Base-by-base conservation (phyloP, 352 stramenopile genomes). In the Blastocystis sp. region DNA sequence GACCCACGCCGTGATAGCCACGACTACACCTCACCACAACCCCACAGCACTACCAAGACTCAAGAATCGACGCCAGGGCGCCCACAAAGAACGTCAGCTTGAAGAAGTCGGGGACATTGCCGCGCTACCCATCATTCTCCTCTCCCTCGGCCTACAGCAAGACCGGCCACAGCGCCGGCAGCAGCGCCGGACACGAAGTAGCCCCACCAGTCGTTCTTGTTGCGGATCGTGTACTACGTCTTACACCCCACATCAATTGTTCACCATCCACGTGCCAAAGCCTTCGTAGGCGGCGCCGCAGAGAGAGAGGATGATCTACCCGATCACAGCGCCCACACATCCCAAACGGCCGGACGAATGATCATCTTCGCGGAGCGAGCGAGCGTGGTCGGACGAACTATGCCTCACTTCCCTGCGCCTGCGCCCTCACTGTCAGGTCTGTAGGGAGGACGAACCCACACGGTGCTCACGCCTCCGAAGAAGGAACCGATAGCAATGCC, bases 11-110 rank as follows among this genome's bases (percentile, higher is more conserved):
- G n/a, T 77, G 66, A 24, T 77, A 60, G 34, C 38, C 66, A 77
- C 66, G 66, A 42, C 66, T 77, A 77, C 17, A 19, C 19, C 54
- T 60, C n/a, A 77, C 17, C 14, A 54, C 21, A 1, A 59, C 14
- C 38, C 38, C 54, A 60, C 52, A 60, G 60, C 3, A 77, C 19
- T 40, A 77, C 66, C 66, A 77, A 24, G 66, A 77, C 66, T 77
- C 66, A 3, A 77, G 52, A 77, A 77, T 60, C 19, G 66, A 77
- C 19, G 66, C 66, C 21, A 77, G 28, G 17, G 66, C 66, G 43
- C 66, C 66, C 6, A 77, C 52, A 43, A 77, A 77, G 66, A 77
- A 77, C 1, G 66, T 77, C 52, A 77, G n/a, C 66, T 77, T 77
- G 38, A 77, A 43, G 9, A 77, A 77, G 45, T 77, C 66, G 2